Base-by-base conservation (phyloP, 1,139 yeast species). In the Zygoascus hellenicus region DNA sequence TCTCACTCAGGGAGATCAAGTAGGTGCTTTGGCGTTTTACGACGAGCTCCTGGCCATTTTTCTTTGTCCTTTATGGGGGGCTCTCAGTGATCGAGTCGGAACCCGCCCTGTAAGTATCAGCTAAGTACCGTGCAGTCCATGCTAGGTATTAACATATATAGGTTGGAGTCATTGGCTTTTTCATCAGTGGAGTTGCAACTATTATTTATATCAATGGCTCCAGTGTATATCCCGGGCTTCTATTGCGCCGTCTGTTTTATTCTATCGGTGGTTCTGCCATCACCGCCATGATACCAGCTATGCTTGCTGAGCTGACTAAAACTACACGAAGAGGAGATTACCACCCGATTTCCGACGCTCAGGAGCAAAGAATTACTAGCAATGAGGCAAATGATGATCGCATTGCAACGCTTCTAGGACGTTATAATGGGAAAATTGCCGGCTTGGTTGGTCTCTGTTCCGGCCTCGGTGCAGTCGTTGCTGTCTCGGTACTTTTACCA, bases 401-500 rank as follows among this genome's bases (percentile, higher is more conserved):
- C 1, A 48, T 48, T 37, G 51, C 45, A 32, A 56, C 54, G 15
- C 54, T 51, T 7, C 44, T 49, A 16, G 43, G 58, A 16, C 49
- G 47, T 34, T 47, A 68, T 48, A 78, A 75, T 55, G 87, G 87
- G 1, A 76, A 73, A 54, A 66, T 74, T 48, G 74, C 84, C 0
- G 83, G 87, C 0, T 57, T 80, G 37, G 74, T 83, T 42, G 90
- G 90, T 0, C 61, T 81, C 3, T 67, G 76, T 42, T 71, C 85
- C 10, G 90, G 90, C 0, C 57, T 80, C 10, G 92, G 92, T 35
- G 92, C 90, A 0, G 73, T 51, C 48, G 48, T 61, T 51, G 79
- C 63, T 78, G 90, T 61, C 81, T 87, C 60, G 71, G 75, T 64
- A 76, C 79, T 66, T 83, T 88, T 64, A 64, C 85, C 90, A 59